Evolutionary conservation across 2,329 filamentous ascomycete species (phyloP).

Genomic region (Camillea tinctor): DNA sequence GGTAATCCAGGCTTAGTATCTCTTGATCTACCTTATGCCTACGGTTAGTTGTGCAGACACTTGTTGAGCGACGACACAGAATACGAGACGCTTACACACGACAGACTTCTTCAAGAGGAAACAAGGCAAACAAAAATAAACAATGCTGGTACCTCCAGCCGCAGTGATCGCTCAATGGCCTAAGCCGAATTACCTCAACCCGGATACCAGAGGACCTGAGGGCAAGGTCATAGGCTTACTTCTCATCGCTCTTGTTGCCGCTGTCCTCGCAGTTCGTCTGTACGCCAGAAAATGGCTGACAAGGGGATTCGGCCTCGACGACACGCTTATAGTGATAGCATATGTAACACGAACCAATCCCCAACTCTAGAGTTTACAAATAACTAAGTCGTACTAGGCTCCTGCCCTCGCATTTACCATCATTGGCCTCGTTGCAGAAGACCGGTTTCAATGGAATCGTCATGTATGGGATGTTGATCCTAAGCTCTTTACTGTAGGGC

Average conservation of each 20-base stretch:
- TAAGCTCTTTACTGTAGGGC: conserved; percentile 18
- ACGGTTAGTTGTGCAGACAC: background rate
- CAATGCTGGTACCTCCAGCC: conserved; percentile 27
- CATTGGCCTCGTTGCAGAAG: conserved; percentile 28
- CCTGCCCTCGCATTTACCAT: conserved; percentile 34
- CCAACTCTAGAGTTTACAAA: background rate
- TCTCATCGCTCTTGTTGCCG: conserved; percentile 29
- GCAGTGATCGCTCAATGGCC: conserved; percentile 32
- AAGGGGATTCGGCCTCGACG: conserved; percentile 36
- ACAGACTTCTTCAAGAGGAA: background rate
- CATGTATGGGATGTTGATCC: conserved; percentile 36
- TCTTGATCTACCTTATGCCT: background rate
- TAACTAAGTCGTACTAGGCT: conserved; percentile 14
- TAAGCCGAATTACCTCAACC: conserved; percentile 32
- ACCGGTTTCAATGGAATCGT: conserved; percentile 30
- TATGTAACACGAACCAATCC: conserved; percentile 27
- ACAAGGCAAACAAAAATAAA: too few relatives aligned
- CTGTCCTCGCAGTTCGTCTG: conserved; percentile 34
- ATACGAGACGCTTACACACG: background rate
- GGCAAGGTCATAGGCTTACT: conserved; percentile 28
- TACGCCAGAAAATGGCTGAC: conserved; percentile 36
- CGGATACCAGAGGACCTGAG: conserved; percentile 30
- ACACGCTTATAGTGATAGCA: conserved; percentile 37
- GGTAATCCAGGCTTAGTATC: background rate
- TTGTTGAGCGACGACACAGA: background rate